A percentile compares a stretch with the other conserved stretches of the same genome.
Evolutionary conservation across 805 yeast species (phyloP).

Genomic region (Metschnikowia gelsemii): DNA sequence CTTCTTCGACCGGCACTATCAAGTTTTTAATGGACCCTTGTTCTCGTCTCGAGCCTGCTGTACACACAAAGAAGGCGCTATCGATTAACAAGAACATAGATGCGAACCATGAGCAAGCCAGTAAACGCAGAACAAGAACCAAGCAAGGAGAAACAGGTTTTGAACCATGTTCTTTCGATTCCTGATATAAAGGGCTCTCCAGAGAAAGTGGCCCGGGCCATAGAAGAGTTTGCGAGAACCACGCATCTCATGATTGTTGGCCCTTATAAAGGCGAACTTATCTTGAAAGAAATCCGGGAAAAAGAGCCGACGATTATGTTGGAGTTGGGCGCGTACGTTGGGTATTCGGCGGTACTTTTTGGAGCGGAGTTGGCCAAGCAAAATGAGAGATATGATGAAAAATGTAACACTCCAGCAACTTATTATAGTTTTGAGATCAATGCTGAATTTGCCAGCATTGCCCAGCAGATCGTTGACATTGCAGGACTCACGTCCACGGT

Average conservation of each 20-base stretch:
- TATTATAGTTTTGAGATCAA: slow-evolving; percentile 37
- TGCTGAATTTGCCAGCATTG: slow-evolving; percentile 31
- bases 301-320: slow-evolving; percentile 28
- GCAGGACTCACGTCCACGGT: slow-evolving; percentile 35
- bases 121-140: background rate
- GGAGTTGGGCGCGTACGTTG: slow-evolving; percentile 37
- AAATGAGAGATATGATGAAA: slow-evolving; percentile 12
- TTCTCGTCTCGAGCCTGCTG: too few relatives aligned
- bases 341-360: slow-evolving; percentile 39
- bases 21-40: too few relatives aligned
- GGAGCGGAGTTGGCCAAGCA: slow-evolving; percentile 26
- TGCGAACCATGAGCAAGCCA: background rate
- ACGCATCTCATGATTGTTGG: slow-evolving; percentile 35
- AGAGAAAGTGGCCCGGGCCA: slow-evolving; percentile 28
- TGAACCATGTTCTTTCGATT: slow-evolving; percentile 23
- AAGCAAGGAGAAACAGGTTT: slow-evolving; percentile 27
- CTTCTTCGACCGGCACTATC: too few relatives aligned
- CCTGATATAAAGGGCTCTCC: slow-evolving; percentile 32
- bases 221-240: slow-evolving; percentile 26
- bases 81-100: too few relatives aligned
- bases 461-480: slow-evolving; percentile 28
- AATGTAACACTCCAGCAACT: slow-evolving; percentile 22
- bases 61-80: too few relatives aligned
- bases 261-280: slow-evolving; percentile 27
- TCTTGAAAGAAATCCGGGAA: slow-evolving; percentile 25